These are phyloP conservation scores for Capsicum pubescens DNA, from an alignment of 257 asterid species.

Conservation along the genomic window DNA sequence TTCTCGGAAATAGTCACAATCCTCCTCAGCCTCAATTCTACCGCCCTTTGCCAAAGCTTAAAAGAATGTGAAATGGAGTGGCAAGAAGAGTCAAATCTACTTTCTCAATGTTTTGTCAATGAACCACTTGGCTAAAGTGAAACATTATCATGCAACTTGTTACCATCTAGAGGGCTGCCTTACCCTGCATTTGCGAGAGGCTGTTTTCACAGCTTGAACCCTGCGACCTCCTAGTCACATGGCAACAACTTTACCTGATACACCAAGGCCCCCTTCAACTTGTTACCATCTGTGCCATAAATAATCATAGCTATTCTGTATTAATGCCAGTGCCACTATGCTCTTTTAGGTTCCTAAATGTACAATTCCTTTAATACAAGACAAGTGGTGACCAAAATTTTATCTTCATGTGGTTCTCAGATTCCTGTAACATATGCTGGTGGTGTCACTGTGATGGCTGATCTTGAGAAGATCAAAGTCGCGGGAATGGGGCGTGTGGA, in stretches of 20 bases:
- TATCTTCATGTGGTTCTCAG: conserved; percentile 42
- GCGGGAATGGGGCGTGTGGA: conserved; percentile 89
- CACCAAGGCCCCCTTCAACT: background rate
- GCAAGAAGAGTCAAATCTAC: background rate
- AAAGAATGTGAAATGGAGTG: background rate
- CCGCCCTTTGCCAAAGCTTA: background rate
- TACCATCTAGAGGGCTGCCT: too few relatives aligned
- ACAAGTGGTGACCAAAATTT: conserved; percentile 3
- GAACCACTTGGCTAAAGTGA: background rate
- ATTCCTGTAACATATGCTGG: conserved; percentile 98
- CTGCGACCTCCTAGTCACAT: too few relatives aligned
- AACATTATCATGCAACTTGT: background rate
- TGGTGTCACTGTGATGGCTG: conserved; percentile 79
- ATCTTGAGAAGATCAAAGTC: conserved; percentile 74
- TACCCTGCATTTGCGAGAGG: too few relatives aligned
- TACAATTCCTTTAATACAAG: background rate
- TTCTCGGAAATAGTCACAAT: too few relatives aligned
- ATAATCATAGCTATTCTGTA: background rate
- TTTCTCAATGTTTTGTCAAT: background rate
- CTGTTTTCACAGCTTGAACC: too few relatives aligned
- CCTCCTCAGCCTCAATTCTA: too few relatives aligned
- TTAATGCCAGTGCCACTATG: too few relatives aligned
- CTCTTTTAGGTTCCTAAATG: background rate
- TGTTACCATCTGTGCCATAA: background rate
- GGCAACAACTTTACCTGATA: too few relatives aligned